Conservation (phyloP, 2,329 filamentous ascomycete genomes). For the Dothistroma pini region DNA sequence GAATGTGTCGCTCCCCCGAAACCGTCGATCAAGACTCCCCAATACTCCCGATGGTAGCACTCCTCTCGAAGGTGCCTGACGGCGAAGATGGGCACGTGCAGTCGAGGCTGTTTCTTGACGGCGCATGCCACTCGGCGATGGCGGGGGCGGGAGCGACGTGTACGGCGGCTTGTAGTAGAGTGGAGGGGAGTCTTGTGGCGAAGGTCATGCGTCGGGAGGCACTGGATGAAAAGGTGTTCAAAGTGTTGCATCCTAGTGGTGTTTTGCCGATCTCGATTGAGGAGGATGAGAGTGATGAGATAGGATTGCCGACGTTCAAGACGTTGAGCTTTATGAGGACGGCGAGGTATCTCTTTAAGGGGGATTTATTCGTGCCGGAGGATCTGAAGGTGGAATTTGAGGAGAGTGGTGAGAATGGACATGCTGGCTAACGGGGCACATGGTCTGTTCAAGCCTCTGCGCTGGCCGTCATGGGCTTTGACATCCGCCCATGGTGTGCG, state of each 20-base stretch:
- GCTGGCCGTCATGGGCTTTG: background rate
- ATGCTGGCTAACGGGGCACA: background rate
- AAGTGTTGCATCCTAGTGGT: conserved; percentile 17
- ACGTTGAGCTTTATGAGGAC: conserved; percentile 17
- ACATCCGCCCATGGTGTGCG: background rate
- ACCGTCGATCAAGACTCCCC: conserved; percentile 18
- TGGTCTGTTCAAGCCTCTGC: background rate
- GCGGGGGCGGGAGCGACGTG: conserved; percentile 21
- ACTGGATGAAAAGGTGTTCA: conserved; percentile 9
- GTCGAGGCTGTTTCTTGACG: conserved; percentile 17
- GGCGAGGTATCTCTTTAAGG: conserved; percentile 16
- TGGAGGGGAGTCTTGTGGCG: conserved; percentile 14
- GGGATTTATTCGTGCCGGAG: conserved; percentile 14
- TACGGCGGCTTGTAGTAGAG: conserved; percentile 17
- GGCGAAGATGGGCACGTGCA: conserved; percentile 14
- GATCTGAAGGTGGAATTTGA: conserved; percentile 7
- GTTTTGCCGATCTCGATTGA: conserved; percentile 18
- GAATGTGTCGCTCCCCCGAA: conserved; percentile 15
- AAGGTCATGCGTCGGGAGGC: conserved; percentile 9
- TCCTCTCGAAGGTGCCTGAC: conserved; percentile 11
- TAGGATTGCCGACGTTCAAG: conserved; percentile 13
- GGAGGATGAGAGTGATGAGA: background rate
- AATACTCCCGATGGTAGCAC: conserved; percentile 19
- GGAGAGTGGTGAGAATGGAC: too few species aligned
- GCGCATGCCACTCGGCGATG: conserved; percentile 20